Conservation (phyloP, 164 flowering plant species). For the Sextonia rubra region DNA sequence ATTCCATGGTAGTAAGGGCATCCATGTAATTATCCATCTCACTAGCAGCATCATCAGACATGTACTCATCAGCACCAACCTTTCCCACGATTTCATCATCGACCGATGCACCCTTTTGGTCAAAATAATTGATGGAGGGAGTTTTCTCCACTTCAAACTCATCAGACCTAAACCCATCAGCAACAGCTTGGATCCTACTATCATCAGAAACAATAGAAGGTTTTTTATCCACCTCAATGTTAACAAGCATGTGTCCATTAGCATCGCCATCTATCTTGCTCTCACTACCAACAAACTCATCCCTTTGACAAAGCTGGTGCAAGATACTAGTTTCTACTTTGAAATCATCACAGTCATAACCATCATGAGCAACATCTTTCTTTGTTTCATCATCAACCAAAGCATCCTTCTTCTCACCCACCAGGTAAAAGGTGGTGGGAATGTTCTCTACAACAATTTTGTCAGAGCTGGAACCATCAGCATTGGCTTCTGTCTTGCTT, state of each 20-base stretch:
- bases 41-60: constrained; percentile 56
- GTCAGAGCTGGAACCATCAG: constrained; percentile 48
- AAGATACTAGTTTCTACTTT: constrained; percentile 22
- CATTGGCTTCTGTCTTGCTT: constrained; percentile 27
- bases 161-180: constrained; percentile 48
- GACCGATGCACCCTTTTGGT: background rate
- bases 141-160: constrained; percentile 3
- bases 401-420: constrained; percentile 1
- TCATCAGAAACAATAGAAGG: constrained; percentile 2
- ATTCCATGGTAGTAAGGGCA: constrained; percentile 78
- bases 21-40: constrained; percentile 80
- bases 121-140: background rate
- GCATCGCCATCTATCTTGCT: constrained; percentile 24
- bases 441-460: constrained; percentile 15
- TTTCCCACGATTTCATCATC: background rate
- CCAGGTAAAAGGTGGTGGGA: background rate
- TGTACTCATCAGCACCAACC: background rate
- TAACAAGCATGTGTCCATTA: constrained; percentile 25
- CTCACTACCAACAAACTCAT: constrained; percentile 30
- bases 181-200: constrained; percentile 25
- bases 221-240: background rate
- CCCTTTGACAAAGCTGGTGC: constrained; percentile 31
- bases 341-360: background rate
- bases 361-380: constrained; percentile 4
- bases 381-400: constrained; percentile 1